A percentile compares a stretch with the other conserved stretches of the same genome.
These are phyloP conservation scores for Lentinula sp. DNA, from an alignment of 768 basidiomycete species.

Conservation along the genomic window DNA sequence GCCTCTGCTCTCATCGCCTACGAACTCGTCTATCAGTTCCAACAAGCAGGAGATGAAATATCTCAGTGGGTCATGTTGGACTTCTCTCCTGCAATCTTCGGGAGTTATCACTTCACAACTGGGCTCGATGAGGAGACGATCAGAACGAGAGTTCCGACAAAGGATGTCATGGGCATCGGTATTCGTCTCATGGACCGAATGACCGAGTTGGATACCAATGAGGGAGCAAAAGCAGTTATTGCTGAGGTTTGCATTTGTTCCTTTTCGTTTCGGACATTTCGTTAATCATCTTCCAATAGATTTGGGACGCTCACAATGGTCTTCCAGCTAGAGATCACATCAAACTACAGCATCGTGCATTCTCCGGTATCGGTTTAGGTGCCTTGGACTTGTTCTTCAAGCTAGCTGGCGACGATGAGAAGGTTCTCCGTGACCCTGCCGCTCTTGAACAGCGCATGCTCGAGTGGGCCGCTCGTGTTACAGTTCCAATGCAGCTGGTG, in stretches of 20 bases:
- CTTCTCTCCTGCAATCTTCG: slow-evolving; percentile 5
- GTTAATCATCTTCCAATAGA: background rate
- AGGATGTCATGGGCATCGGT: background rate
- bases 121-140: background rate
- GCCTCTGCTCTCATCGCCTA: slow-evolving; percentile 6
- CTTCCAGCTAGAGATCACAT: background rate
- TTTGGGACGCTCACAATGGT: slow-evolving; percentile 3
- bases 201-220: slow-evolving; percentile 1
- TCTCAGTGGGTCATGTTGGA: slow-evolving; percentile 6
- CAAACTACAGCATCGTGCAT: background rate
- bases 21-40: slow-evolving; percentile 1
- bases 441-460: slow-evolving; percentile 1
- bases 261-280: background rate
- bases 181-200: background rate
- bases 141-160: background rate
- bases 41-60: slow-evolving; percentile 1
- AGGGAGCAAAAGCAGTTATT: background rate
- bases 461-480: slow-evolving; percentile 1
- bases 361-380: background rate
- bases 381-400: background rate
- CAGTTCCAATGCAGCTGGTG: background rate
- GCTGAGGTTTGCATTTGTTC: background rate
- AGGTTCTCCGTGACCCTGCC: background rate
- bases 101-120: background rate
- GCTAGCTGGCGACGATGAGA: background rate